Percentiles rank a stretch among this genome's conserved stretches.
Conservation (phyloP, 306 rosid species). For the Sesbania bispinosa region DNA sequence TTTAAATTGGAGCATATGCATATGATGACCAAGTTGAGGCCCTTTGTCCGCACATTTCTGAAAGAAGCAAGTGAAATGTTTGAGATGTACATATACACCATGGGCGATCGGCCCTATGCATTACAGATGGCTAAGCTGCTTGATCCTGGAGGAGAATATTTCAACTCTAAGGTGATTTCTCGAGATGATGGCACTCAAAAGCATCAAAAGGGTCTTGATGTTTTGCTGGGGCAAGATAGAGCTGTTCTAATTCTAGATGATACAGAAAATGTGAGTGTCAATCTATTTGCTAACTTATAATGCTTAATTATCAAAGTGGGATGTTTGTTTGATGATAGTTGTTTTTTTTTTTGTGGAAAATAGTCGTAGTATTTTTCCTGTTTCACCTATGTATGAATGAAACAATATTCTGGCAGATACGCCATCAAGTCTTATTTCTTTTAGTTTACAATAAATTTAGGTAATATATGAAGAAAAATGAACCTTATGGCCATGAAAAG, state of each 20-base stretch:
- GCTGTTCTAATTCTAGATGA: constrained; percentile 88
- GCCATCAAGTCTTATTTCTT: not conserved
- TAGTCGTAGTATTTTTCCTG: not conserved
- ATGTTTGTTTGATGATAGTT: constrained; percentile 10
- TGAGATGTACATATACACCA: constrained; percentile 81
- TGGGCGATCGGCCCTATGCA: constrained; percentile 89
- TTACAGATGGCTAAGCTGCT: constrained; percentile 78
- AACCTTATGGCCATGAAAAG: too few species aligned
- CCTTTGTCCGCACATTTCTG: constrained; percentile 66
- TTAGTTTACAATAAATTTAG: not conserved
- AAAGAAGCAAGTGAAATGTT: constrained; percentile 71
- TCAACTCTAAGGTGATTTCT: constrained; percentile 68
- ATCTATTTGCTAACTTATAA: not conserved
- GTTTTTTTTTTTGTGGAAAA: not conserved
- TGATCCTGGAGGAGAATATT: constrained; percentile 77
- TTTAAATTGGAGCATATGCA: constrained; percentile 49
- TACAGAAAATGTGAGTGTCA: constrained; percentile 73
- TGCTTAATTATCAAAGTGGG: not conserved
- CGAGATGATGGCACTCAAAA: constrained; percentile 85
- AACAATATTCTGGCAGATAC: not conserved
- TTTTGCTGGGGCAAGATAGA: constrained; percentile 84
- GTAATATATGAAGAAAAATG: too few species aligned
- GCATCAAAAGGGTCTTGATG: constrained; percentile 89
- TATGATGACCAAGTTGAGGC: constrained; percentile 88
- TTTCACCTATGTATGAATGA: not conserved